Evolutionary conservation across 1,284 basidiomycete species (phyloP), one percentile per base, ranked within the genome.

Genomic region (Cryptococcus sp.): DNA sequence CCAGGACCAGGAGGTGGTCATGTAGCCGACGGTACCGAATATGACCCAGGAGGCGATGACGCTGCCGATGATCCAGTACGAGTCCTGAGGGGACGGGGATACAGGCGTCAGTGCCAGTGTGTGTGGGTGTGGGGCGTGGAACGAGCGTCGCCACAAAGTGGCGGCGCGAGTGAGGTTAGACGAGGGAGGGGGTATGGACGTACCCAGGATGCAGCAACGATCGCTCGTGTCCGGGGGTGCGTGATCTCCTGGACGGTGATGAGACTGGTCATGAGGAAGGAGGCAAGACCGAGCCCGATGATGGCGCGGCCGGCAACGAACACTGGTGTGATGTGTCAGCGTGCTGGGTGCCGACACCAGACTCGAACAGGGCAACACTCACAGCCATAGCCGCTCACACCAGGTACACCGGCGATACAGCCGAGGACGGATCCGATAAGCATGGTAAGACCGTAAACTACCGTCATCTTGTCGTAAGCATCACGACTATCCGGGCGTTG

Each of bases 221-320:
- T 53, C 2, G 59, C 55, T 50, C 77, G 64, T 33, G 62, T 65
- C 48, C 75, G 64, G 12, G 77, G 77, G 61, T 78, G 77, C 8
- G 75, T 65, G 49, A 78, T 77, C 64, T 78, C 77, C 59, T 78
- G 76, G 6, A 78, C 72, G 42, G 77, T 68, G 44, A 73, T 67
- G 52, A 77, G 66, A 16, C 75, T 76, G 1, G 77, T 78, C 71
- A 78, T 74, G 46, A 78, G 70, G 71, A 77, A 78, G 1, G 77
- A 70, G n/a, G 76, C 71, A 23, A 78, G 71, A 12, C 77, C 77
- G 51, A 77, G 71, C 18, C 77, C 77, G 51, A 77, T 74, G 58
- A 78, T 67, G 49, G 67, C 64, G 24, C 76, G 60, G 6, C 75
- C 75, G 38, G 67, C 59, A 28, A 76, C 58, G 60, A 78, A 78